These are phyloP conservation scores for Amesomyces nigricolor DNA, from an alignment of 2,329 filamentous ascomycete genomes.

Conservation along the genomic window DNA sequence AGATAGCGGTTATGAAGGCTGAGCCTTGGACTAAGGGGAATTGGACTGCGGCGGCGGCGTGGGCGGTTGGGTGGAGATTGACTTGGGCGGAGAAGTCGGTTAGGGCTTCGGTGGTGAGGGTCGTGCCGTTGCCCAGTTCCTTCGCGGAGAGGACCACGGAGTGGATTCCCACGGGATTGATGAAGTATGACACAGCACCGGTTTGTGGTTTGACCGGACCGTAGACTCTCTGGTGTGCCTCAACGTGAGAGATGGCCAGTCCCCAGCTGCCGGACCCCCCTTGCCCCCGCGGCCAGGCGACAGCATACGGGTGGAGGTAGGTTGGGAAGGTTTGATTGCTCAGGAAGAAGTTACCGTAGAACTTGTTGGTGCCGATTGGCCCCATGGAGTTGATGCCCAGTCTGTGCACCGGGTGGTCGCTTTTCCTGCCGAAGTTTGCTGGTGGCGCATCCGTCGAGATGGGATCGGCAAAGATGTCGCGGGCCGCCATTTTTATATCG, in stretches of 20 bases:
- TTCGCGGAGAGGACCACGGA: conserved; percentile 73
- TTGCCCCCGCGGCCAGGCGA: conserved; percentile 61
- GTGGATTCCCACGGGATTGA: conserved; percentile 77
- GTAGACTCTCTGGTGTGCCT: conserved; percentile 60
- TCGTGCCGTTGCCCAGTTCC: conserved; percentile 60
- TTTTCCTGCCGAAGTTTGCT: conserved; percentile 39
- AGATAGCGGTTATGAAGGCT: conserved; percentile 76
- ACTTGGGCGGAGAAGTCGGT: conserved; percentile 60
- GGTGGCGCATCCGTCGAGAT: conserved; percentile 50
- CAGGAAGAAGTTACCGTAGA: conserved; percentile 76
- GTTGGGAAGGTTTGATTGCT: conserved; percentile 62
- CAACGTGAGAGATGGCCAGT: conserved; percentile 68
- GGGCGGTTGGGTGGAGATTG: conserved; percentile 54
- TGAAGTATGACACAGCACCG: conserved; percentile 64
- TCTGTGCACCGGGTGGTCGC: conserved; percentile 55
- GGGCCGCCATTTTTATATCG: conserved; percentile 28
- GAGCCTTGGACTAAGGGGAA: conserved; percentile 88
- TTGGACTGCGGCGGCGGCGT: conserved; percentile 55
- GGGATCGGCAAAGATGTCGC: conserved; percentile 52
- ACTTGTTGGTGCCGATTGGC: conserved; percentile 70
- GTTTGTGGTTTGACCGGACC: conserved; percentile 52
- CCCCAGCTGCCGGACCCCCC: conserved; percentile 66
- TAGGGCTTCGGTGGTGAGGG: conserved; percentile 47
- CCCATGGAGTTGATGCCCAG: conserved; percentile 42
- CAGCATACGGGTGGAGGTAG: conserved; percentile 70